Base-by-base conservation (phyloP, 2,329 filamentous ascomycete species). In the Chrysosporium keratinophilum region DNA sequence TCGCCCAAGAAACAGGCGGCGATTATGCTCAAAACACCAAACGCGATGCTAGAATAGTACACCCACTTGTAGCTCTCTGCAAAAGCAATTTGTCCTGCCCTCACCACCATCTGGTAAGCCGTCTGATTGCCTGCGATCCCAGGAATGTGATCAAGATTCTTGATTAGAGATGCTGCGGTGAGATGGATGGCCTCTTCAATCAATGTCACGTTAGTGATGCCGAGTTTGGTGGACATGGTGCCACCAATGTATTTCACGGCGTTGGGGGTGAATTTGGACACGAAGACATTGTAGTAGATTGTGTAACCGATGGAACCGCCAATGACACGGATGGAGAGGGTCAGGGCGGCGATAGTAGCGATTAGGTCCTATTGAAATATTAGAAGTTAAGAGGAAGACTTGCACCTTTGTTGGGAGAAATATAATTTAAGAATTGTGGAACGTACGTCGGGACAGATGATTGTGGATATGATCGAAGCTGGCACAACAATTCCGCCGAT, bases 401-500 rank as follows among this genome's bases (percentile, higher is more conserved):
- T 9, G 39, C 39, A 41, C 3, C 15, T 41, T 9, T 15, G 12
- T 6, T 41, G 10, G 9, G n/a, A 17, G n/a, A 17, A 17, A 17
- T 17, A n/a, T n/a, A n/a, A n/a, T 14, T 11, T 12, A 10, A 17
- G 17, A 28, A 1, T 1, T 17, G 7, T 10, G 17, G 7, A 28
- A 28, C 67, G 57, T 60, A 71, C 82, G 62, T 83, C 80, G 0
- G 83, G 82, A 57, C 81, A 85, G 59, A 85, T 81, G 60, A 86
- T 85, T 9, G 81, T 82, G 5, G 80, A 80, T 54, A 86, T 83
- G 59, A 85, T 83, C 1, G 79, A 81, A 0, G 80, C 78, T 0
- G 83, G 83, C 4, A 87, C 79, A 14, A 85, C 78, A 49, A 86
- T 82, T 1, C 80, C 83, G 5, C 83, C 83, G 3, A 85, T 80